A percentile compares a stretch with the other conserved stretches of the same genome.
These are phyloP conservation scores for Trichothecium sympodiale DNA, from an alignment of 2,329 filamentous ascomycete genomes.

Conservation along the genomic window DNA sequence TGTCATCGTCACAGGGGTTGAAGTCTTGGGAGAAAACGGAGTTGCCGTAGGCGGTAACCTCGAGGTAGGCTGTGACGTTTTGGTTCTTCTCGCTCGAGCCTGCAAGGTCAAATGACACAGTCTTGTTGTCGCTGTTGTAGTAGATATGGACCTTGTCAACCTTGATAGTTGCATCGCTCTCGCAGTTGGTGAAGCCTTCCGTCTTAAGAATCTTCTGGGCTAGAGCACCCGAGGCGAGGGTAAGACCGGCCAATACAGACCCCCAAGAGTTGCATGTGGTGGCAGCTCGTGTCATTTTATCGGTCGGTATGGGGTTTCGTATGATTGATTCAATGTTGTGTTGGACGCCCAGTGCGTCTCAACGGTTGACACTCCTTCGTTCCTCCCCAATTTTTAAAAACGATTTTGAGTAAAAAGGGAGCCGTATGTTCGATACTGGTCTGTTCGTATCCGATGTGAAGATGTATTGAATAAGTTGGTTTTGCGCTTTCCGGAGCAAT, in stretches of 20 bases:
- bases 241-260: slow-evolving; percentile 21
- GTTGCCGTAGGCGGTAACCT: slow-evolving; percentile 75
- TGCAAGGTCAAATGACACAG: slow-evolving; percentile 69
- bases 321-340: too few relatives aligned
- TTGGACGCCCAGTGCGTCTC: too few relatives aligned
- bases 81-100: slow-evolving; percentile 64
- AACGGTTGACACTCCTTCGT: too few relatives aligned
- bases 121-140: slow-evolving; percentile 66
- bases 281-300: slow-evolving; percentile 18
- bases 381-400: too few relatives aligned
- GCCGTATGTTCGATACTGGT: too few relatives aligned
- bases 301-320: too few relatives aligned
- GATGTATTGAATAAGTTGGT: too few relatives aligned
- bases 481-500: too few relatives aligned
- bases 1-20: slow-evolving; percentile 64
- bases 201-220: slow-evolving; percentile 68
- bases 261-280: slow-evolving; percentile 17
- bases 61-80: slow-evolving; percentile 68
- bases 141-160: slow-evolving; percentile 66
- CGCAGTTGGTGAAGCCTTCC: slow-evolving; percentile 67
- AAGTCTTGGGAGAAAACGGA: slow-evolving; percentile 70
- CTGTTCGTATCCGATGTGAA: too few relatives aligned
- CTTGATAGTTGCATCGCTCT: slow-evolving; percentile 39
- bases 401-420: too few relatives aligned
- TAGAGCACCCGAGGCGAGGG: slow-evolving; percentile 36